Evolutionary conservation across 2,329 filamentous ascomycete genomes (phyloP).

Genomic region (Monilinia aucupariae): DNA sequence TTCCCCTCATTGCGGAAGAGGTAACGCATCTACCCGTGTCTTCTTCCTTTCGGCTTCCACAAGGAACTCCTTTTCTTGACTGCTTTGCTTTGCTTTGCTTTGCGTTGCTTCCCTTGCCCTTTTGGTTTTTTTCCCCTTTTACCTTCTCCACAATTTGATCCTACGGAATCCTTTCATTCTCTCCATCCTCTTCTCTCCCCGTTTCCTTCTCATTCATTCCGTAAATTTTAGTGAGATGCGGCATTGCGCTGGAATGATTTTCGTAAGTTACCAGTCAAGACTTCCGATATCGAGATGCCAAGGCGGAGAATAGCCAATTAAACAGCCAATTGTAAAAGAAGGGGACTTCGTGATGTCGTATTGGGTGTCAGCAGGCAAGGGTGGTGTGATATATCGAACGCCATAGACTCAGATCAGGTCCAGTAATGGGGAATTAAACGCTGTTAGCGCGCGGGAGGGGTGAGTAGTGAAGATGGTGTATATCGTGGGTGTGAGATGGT

Average conservation of each 20-base stretch:
- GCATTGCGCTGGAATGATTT: constrained; percentile 6
- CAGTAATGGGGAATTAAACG: constrained; percentile 17
- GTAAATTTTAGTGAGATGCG: constrained; percentile 5
- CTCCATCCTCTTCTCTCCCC: neutral
- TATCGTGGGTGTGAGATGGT: neutral
- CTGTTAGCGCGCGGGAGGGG: constrained; percentile 16
- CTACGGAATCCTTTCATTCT: neutral
- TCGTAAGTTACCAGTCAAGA: constrained; percentile 13
- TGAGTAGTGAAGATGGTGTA: neutral
- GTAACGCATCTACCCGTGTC: constrained; percentile 12
- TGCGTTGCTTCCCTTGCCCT: no score
- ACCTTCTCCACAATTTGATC: neutral
- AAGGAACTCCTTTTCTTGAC: neutral
- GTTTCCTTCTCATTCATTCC: neutral
- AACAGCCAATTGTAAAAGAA: neutral
- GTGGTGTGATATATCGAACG: constrained; percentile 18
- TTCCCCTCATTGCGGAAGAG: constrained; percentile 9
- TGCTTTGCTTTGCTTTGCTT: no score
- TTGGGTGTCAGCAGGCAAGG: constrained; percentile 17
- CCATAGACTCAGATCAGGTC: constrained; percentile 13
- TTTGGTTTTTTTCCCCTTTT: no score
- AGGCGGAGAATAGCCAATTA: constrained; percentile 12
- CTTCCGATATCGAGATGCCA: constrained; percentile 15
- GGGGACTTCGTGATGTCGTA: constrained; percentile 3
- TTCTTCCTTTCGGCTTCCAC: constrained; percentile 14